Percentiles rank a stretch among this genome's conserved stretches.
Evolutionary conservation across 1,139 yeast species (phyloP).

Genomic region (Taiozyma sp.): DNA sequence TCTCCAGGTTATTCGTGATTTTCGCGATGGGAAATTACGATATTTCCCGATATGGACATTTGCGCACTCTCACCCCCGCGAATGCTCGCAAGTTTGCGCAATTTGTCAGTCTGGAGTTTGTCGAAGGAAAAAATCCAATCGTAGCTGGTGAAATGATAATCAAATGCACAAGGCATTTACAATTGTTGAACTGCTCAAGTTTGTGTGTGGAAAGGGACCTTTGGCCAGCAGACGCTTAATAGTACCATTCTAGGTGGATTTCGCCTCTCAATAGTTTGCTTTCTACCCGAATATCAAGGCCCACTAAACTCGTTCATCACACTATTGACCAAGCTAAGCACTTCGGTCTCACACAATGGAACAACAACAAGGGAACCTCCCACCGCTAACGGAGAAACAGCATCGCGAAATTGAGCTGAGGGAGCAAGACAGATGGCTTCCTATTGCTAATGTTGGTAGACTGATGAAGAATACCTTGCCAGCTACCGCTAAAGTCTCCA

Average conservation of each 20-base stretch:
- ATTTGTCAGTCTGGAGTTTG: background rate
- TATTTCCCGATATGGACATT: background rate
- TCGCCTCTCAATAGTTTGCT: no score
- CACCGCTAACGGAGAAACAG: constrained; percentile 20
- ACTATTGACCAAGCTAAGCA: background rate
- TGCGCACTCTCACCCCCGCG: no score
- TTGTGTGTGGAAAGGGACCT: background rate
- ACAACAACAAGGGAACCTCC: background rate
- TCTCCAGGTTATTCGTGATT: background rate
- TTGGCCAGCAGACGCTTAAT: background rate
- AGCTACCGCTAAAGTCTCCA: constrained; percentile 83
- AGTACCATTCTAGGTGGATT: background rate
- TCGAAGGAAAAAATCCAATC: constrained; percentile 3
- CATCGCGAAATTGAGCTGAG: constrained; percentile 36
- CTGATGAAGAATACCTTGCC: constrained; percentile 93
- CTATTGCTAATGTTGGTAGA: constrained; percentile 87
- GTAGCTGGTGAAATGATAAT: constrained; percentile 1
- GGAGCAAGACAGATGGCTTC: constrained; percentile 81
- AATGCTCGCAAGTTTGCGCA: background rate
- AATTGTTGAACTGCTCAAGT: background rate
- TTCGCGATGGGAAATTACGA: background rate
- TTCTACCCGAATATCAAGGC: background rate
- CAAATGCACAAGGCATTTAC: background rate
- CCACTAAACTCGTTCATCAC: background rate
- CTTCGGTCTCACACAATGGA: background rate